Percentiles rank a stretch among this genome's conserved stretches.
Evolutionary conservation across 257 asterid species (phyloP).

Genomic region (Forsythia suspensa): DNA sequence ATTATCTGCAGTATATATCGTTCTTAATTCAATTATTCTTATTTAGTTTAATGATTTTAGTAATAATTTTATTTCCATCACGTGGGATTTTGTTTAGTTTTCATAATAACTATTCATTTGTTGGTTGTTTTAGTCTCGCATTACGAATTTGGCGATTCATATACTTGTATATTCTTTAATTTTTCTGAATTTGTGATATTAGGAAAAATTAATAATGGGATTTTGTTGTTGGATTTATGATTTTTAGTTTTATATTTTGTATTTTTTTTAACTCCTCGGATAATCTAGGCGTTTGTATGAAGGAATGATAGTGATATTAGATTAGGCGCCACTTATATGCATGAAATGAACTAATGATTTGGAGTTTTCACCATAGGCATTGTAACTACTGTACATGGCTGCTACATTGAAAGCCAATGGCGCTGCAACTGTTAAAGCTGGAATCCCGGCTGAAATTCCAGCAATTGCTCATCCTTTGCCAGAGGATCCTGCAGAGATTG

Average conservation of each 20-base stretch:
- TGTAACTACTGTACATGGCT: constrained; percentile 40
- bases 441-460: constrained; percentile 45
- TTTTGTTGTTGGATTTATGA: not conserved
- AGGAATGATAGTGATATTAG: not conserved
- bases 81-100: not conserved
- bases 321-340: not conserved
- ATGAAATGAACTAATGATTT: not conserved
- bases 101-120: no score
- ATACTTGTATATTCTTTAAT: not conserved
- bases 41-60: not conserved
- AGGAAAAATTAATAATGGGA: not conserved
- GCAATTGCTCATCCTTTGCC: constrained; percentile 73
- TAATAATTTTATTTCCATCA: no score
- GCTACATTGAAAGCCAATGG: constrained; percentile 40
- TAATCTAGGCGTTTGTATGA: not conserved
- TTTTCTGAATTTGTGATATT: not conserved
- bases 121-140: not conserved
- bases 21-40: not conserved
- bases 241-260: not conserved
- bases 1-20: not conserved
- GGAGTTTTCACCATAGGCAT: not conserved
- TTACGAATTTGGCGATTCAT: not conserved
- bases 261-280: not conserved
- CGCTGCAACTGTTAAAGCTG: constrained; percentile 25
- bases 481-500: constrained; percentile 65